Percentiles rank a stretch among this genome's conserved stretches.
Conservation (phyloP, 164 flowering plant species). For the Magnolia sinica region DNA sequence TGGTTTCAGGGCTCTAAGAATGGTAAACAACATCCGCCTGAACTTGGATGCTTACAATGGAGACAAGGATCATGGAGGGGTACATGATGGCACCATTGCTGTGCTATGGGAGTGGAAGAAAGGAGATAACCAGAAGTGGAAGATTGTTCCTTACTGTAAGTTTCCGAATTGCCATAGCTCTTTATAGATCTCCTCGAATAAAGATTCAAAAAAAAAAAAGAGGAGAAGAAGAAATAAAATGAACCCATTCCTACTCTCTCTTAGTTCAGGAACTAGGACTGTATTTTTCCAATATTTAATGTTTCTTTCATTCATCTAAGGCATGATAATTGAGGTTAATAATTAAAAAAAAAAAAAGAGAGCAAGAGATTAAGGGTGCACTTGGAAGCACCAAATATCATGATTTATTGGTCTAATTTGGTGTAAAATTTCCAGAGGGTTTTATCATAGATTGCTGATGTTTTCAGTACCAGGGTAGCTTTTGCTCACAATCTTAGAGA, state of each 20-base stretch:
- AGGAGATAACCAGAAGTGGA: constrained; percentile 76
- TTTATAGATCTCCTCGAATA: neutral
- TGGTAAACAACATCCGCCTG: constrained; percentile 59
- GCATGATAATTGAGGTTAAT: too few relatives aligned
- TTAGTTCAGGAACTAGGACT: too few relatives aligned
- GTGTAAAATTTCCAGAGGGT: too few relatives aligned
- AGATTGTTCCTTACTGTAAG: constrained; percentile 60
- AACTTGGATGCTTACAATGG: constrained; percentile 67
- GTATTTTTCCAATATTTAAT: too few relatives aligned
- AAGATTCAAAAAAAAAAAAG: neutral
- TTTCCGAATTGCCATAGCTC: neutral
- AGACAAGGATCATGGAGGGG: constrained; percentile 60
- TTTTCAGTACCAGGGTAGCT: too few relatives aligned
- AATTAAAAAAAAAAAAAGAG: too few relatives aligned
- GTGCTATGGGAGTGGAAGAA: constrained; percentile 63
- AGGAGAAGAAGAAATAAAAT: neutral
- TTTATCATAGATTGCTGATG: too few relatives aligned
- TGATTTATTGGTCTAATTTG: too few relatives aligned
- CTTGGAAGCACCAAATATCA: too few relatives aligned
- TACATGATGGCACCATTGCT: constrained; percentile 56
- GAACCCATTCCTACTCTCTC: neutral
- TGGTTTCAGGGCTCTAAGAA: constrained; percentile 50
- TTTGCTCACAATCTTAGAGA: too few relatives aligned
- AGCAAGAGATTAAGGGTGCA: too few relatives aligned
- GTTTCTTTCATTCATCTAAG: too few relatives aligned